phyloP scores from a whole-genome alignment of 345 rosid genomes.

The Gossypioides kirkii region DNA sequence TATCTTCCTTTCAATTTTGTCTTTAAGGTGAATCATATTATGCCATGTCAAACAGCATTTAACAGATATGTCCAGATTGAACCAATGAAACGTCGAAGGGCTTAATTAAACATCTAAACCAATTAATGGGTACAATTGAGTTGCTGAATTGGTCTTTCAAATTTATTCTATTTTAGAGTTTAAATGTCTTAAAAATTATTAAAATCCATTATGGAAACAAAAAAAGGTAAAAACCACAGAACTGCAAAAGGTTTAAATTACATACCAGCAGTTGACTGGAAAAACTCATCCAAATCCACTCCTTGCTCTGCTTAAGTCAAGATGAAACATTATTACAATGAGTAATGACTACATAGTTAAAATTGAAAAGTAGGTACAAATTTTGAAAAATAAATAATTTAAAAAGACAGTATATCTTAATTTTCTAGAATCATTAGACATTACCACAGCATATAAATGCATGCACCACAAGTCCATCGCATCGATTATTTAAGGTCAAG shows the following conservation, averaged over 20 bases:
- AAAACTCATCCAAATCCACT: conserved; percentile 86
- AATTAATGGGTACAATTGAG: neutral
- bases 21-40: neutral
- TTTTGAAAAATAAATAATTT: neutral
- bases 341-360: neutral
- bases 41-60: neutral
- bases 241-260: conserved; percentile 1
- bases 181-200: neutral
- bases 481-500: neutral
- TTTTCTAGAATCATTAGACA: neutral
- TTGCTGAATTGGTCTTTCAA: neutral
- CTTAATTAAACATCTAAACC: neutral
- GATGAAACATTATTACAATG: conserved; percentile 7
- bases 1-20: neutral
- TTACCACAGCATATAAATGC: neutral
- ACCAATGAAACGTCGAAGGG: neutral
- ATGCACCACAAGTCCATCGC: neutral
- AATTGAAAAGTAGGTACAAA: neutral
- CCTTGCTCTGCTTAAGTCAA: conserved; percentile 68
- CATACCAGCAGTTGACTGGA: conserved; percentile 81
- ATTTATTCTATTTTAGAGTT: neutral
- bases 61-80: neutral
- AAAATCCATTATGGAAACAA: neutral
- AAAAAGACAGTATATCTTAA: neutral
- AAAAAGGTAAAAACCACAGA: neutral